phyloP scores from a whole-genome alignment of 2,329 filamentous ascomycete species.

The Botrytis fragariae region DNA sequence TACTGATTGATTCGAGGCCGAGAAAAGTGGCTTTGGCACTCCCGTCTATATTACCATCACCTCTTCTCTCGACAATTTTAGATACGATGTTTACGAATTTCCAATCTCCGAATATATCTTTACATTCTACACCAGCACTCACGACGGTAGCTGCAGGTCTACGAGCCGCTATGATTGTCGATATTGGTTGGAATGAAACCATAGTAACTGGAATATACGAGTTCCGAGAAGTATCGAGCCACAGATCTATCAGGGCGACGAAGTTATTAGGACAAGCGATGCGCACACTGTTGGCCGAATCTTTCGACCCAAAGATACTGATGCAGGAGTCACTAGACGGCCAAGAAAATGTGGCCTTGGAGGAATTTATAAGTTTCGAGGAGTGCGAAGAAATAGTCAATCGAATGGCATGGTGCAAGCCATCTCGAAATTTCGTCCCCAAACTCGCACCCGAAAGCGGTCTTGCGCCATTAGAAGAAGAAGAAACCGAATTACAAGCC shows the following conservation, averaged over 20 bases:
- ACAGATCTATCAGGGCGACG: constrained; percentile 70
- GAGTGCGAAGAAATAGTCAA: constrained; percentile 78
- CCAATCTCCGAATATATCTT: constrained; percentile 74
- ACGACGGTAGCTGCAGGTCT: constrained; percentile 75
- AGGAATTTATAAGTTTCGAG: constrained; percentile 59
- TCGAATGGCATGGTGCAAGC: constrained; percentile 74
- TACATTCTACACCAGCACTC: constrained; percentile 76
- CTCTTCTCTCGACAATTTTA: constrained; percentile 71
- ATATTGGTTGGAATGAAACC: constrained; percentile 92
- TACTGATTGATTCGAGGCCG: constrained; percentile 72
- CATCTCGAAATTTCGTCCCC: constrained; percentile 25
- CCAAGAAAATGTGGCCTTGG: constrained; percentile 21
- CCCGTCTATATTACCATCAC: constrained; percentile 73
- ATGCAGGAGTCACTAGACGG: constrained; percentile 25
- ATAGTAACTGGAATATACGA: constrained; percentile 85
- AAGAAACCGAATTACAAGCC: constrained; percentile 48
- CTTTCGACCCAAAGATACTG: constrained; percentile 38
- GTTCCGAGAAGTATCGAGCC: constrained; percentile 74
- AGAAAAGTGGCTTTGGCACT: constrained; percentile 72
- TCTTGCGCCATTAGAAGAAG: constrained; percentile 55
- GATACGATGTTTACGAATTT: constrained; percentile 79
- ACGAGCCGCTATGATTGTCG: constrained; percentile 80
- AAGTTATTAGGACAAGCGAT: constrained; percentile 69
- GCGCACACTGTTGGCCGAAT: constrained; percentile 58
- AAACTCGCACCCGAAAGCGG: constrained; percentile 34